phyloP scores from a whole-genome alignment of 495 filamentous ascomycete species.

The Penicillium riverlandense region DNA sequence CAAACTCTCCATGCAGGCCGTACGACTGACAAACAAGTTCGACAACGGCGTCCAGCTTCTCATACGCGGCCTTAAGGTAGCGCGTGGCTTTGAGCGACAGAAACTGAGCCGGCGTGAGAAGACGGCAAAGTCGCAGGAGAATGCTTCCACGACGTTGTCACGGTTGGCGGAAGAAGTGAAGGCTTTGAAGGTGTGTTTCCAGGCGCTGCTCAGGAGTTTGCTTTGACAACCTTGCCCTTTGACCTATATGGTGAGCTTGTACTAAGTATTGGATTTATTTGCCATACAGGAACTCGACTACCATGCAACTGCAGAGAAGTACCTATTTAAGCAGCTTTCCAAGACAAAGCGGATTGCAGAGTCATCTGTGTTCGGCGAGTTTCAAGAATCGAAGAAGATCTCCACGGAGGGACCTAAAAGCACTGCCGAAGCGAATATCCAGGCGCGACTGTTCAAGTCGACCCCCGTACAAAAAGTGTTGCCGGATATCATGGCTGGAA shows the following conservation, averaged over 20 bases:
- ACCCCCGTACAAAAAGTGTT: conserved; percentile 65
- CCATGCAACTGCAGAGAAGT: conserved; percentile 52
- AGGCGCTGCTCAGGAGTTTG: no score
- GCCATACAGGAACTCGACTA: conserved; percentile 54
- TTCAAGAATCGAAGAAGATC: conserved; percentile 25
- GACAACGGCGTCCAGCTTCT: conserved; percentile 53
- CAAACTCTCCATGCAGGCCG: conserved; percentile 26
- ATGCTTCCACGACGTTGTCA: conserved; percentile 24
- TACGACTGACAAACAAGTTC: conserved; percentile 47
- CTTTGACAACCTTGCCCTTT: no score
- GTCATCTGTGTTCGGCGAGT: conserved; percentile 35
- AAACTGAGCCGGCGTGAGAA: conserved; percentile 73
- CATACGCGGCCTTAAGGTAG: conserved; percentile 63
- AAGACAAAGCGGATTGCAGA: conserved; percentile 64
- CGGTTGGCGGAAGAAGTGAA: conserved; percentile 67
- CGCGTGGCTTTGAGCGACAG: conserved; percentile 84
- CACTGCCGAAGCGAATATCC: conserved; percentile 62
- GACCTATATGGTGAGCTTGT: background rate
- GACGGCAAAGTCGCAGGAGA: conserved; percentile 48
- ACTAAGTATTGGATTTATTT: conserved; percentile 6
- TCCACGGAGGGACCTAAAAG: conserved; percentile 34
- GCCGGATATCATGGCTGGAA: conserved; percentile 50
- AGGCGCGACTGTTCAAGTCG: conserved; percentile 71
- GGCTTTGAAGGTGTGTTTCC: conserved; percentile 58
- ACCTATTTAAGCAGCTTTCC: conserved; percentile 69